Evolutionary conservation across 208 protist genomes (phyloP).

Genomic region (Acanthamoeba rhysodes): DNA sequence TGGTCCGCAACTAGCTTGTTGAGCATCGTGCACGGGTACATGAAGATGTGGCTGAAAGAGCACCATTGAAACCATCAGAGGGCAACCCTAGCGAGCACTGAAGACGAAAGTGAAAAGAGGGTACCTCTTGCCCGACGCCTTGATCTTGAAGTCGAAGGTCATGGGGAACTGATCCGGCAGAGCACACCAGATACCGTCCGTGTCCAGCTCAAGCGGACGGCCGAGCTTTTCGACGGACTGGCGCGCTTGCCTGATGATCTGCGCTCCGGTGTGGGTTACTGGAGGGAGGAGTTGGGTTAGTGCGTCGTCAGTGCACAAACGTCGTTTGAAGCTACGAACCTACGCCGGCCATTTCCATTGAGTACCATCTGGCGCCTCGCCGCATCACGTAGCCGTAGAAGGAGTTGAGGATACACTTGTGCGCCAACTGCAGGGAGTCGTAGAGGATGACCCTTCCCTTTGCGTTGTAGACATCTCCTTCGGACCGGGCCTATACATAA

Average conservation of each 20-base stretch:
- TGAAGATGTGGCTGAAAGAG: slow-evolving; percentile 82
- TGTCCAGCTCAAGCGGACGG: slow-evolving; percentile 99
- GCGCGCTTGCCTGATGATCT: slow-evolving; percentile 99
- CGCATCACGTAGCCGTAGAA: slow-evolving; percentile 99
- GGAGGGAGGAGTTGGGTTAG: neutral
- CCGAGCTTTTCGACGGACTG: slow-evolving; percentile 98
- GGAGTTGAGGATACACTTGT: slow-evolving; percentile 99
- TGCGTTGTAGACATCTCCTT: slow-evolving; percentile 77
- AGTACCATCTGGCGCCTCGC: slow-evolving; percentile 99
- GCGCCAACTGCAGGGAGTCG: slow-evolving; percentile 99
- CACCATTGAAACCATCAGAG: neutral
- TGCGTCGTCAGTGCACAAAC: neutral
- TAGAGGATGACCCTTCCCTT: slow-evolving; percentile 98
- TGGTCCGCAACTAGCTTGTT: slow-evolving; percentile 98
- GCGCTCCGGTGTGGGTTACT: slow-evolving; percentile 98
- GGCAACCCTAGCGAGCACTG: neutral
- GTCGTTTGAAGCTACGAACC: slow-evolving; percentile 85
- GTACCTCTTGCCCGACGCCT: slow-evolving; percentile 86
- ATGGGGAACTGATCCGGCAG: slow-evolving; percentile 98
- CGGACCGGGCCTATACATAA: slow-evolving; percentile 30
- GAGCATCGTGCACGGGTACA: slow-evolving; percentile 99
- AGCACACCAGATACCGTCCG: slow-evolving; percentile 99
- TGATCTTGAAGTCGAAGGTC: slow-evolving; percentile 95
- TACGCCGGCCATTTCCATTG: slow-evolving; percentile 99
- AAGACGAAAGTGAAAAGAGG: neutral